Percentiles rank a stretch among this genome's conserved stretches.
These are phyloP conservation scores for Globisporangium barbulae DNA, from an alignment of 352 stramenopile species.

Conservation along the genomic window DNA sequence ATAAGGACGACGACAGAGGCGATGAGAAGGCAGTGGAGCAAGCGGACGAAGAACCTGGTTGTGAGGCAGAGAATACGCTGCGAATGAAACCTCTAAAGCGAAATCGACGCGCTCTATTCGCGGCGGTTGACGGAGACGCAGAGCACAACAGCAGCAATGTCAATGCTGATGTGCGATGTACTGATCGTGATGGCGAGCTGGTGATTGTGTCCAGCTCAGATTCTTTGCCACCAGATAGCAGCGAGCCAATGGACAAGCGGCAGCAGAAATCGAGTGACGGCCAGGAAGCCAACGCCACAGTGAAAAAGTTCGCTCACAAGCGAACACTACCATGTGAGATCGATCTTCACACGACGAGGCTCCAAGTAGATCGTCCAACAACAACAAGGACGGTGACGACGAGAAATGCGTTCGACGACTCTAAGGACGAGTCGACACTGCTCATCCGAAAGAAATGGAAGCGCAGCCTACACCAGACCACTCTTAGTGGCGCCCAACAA, in stretches of 20 bases:
- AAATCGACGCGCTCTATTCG: slow-evolving; percentile 9
- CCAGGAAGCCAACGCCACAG: not conserved
- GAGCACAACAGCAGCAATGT: too few relatives aligned
- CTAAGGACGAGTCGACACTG: not conserved
- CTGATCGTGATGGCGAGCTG: too few relatives aligned
- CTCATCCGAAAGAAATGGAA: slow-evolving; percentile 34
- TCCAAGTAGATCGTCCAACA: not conserved
- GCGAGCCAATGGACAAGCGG: not conserved
- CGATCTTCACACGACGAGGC: not conserved
- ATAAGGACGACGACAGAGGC: not conserved
- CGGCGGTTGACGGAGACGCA: not conserved
- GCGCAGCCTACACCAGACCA: slow-evolving; percentile 8
- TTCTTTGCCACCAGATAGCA: not conserved
- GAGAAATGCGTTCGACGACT: not conserved
- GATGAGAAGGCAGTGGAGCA: not conserved
- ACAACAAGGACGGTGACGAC: not conserved
- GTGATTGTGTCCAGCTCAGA: not conserved
- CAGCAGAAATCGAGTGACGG: not conserved
- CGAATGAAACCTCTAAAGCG: not conserved
- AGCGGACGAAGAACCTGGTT: not conserved
- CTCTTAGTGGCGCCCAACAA: not conserved
- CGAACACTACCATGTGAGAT: not conserved
- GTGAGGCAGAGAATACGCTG: not conserved
- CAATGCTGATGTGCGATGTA: too few relatives aligned
- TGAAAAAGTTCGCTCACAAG: not conserved